Conservation (phyloP, 1,284 basidiomycete species). For the Cystobasidium slooffiae region DNA sequence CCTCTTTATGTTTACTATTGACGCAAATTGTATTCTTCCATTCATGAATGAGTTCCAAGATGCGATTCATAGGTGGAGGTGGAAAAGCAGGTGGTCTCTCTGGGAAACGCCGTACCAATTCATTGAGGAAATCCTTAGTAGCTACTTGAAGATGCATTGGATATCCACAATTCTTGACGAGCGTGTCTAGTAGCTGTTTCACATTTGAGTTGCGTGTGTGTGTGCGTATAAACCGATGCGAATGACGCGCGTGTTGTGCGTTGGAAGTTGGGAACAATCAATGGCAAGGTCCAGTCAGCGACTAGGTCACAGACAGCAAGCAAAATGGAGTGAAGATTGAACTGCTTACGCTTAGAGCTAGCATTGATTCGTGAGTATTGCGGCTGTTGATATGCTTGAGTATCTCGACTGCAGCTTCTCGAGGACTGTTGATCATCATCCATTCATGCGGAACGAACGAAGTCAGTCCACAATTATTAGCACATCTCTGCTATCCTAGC, state of each 20-base stretch:
- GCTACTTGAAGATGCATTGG: constrained; percentile 94
- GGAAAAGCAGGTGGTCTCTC: constrained; percentile 95
- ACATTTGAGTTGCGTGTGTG: no score
- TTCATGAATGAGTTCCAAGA: constrained; percentile 87
- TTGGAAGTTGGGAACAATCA: background rate
- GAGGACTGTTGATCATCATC: constrained; percentile 64
- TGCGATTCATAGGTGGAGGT: constrained; percentile 89
- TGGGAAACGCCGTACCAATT: constrained; percentile 95
- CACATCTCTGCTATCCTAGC: no score
- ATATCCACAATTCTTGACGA: constrained; percentile 95
- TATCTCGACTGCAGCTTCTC: constrained; percentile 83
- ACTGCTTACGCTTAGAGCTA: constrained; percentile 62
- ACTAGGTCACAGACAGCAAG: background rate
- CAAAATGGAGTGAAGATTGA: background rate
- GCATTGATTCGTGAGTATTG: constrained; percentile 83
- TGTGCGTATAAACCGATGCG: no score
- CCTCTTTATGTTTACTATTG: constrained; percentile 91
- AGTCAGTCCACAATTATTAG: background rate
- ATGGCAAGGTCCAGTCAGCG: background rate
- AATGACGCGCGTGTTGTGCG: no score
- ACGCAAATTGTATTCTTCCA: constrained; percentile 96
- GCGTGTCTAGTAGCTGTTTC: constrained; percentile 75
- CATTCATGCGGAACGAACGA: background rate
- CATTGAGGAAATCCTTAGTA: constrained; percentile 99
- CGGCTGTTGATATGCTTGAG: constrained; percentile 84